A percentile compares a stretch with the other conserved stretches of the same genome.
These are phyloP conservation scores for Microdochium bolleyi DNA, from an alignment of 2,329 filamentous ascomycete species.

Conservation along the genomic window DNA sequence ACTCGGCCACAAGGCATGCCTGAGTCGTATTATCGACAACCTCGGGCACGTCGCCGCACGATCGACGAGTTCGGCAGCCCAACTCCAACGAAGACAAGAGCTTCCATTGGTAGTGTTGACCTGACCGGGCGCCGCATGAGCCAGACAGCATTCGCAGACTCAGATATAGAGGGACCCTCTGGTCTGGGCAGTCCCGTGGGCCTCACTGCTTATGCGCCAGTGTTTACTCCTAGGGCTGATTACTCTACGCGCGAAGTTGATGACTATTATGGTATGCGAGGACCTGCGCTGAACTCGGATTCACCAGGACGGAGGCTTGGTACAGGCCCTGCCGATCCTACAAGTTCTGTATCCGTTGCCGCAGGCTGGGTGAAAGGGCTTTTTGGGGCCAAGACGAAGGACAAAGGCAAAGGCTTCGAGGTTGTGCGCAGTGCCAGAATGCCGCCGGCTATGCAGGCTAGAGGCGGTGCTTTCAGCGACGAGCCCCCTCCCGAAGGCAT, in stretches of 20 bases:
- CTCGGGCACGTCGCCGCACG: constrained; percentile 61
- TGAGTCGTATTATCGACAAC: constrained; percentile 86
- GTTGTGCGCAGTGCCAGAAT: constrained; percentile 87
- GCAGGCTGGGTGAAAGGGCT: constrained; percentile 80
- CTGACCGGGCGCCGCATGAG: constrained; percentile 27
- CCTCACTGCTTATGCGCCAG: constrained; percentile 26
- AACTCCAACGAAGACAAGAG: constrained; percentile 11
- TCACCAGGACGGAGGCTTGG: constrained; percentile 77
- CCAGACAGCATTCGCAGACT: constrained; percentile 27
- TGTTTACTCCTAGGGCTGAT: constrained; percentile 59
- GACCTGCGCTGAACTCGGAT: constrained; percentile 77
- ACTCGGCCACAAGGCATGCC: constrained; percentile 37
- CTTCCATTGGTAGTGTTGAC: constrained; percentile 28
- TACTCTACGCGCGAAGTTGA: constrained; percentile 93
- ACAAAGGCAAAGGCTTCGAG: constrained; percentile 94
- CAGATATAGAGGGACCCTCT: constrained; percentile 31
- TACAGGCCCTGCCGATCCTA: constrained; percentile 91
- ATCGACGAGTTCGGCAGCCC: constrained; percentile 31
- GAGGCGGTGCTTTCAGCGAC: constrained; percentile 48
- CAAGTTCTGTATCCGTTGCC: constrained; percentile 80
- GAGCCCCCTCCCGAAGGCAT: constrained; percentile 62
- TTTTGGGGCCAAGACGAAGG: constrained; percentile 79
- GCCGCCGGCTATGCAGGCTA: constrained; percentile 63
- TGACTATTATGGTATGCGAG: constrained; percentile 91
- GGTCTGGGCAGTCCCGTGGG: constrained; percentile 8